Evolutionary conservation across 169 alveolate genomes (phyloP), one percentile per base, ranked within the genome.

Genomic region (Babesia bovis): DNA sequence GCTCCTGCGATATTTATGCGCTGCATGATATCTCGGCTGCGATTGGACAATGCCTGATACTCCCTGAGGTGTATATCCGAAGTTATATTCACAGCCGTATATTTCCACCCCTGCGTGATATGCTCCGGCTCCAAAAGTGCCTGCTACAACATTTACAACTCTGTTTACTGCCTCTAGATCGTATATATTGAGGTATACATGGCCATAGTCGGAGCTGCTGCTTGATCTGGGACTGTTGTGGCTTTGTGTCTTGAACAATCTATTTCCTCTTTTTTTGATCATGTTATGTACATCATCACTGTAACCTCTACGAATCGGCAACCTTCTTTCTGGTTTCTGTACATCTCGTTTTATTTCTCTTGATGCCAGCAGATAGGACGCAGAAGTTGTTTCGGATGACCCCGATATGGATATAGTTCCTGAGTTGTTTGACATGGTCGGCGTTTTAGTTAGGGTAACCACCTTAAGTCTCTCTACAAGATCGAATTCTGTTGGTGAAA

Each of bases 21-120:
- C 55, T 2, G 85, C 40, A 56, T 81, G 88, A 63, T n/a, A 57
- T 52, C 83, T 69, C 2, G 88, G 88, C 58, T 59, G 51, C 38
- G 84, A 58, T 19, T 65, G 66, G 6, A 71, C 66, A 1, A 81
- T 58, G 2, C 88, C 88, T 12, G 88, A 49, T 12, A 76, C 88
- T 2, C 84, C 88, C n/a, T 36, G 56, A 35, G 83, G 61, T 19
- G 83, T 71, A 33, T 83, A 87, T 17, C 93, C 93, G 61, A 66
- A 87, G 25, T 83, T 79, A 55, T 87, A 87, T 36, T 87, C 93
- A 35, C 57, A 45, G 1, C 93, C 93, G 30, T 87, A 87, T 6
- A 87, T 82, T 42, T 87, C 93, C 35, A 87, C 90, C 1, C 93
- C 93, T 2, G 93, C 93, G 47, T 87, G 93, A 55, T 83, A 87